A percentile compares a stretch with the other conserved stretches of the same genome.
These are phyloP conservation scores for Secale cereale DNA, from an alignment of 176 grass and related monocot genomes.

Conservation along the genomic window DNA sequence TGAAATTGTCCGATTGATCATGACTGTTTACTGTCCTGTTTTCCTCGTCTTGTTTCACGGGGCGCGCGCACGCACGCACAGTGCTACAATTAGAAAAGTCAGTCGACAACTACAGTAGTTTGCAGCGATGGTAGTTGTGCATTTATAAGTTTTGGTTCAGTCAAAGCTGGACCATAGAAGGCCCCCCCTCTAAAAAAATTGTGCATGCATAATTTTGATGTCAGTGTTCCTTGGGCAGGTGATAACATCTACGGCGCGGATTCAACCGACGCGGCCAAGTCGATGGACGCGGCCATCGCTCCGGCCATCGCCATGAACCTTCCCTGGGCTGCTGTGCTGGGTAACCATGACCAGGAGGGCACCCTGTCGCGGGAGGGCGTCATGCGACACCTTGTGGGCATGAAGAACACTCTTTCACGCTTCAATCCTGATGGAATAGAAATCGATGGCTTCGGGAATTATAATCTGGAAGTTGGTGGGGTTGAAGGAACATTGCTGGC, in stretches of 20 bases:
- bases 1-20: not conserved
- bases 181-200: not conserved
- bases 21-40: not conserved
- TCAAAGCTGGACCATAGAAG: not conserved
- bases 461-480: slow-evolving; percentile 70
- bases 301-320: slow-evolving; percentile 67
- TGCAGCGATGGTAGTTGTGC: not conserved
- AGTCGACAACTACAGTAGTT: no score
- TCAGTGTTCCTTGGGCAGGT: slow-evolving; percentile 40
- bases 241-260: slow-evolving; percentile 81
- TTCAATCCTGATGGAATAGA: slow-evolving; percentile 65
- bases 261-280: slow-evolving; percentile 67
- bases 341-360: slow-evolving; percentile 94
- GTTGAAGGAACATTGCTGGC: slow-evolving; percentile 49
- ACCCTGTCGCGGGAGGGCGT: slow-evolving; percentile 73
- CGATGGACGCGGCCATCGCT: slow-evolving; percentile 75
- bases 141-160: not conserved
- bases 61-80: no score
- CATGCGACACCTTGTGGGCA: slow-evolving; percentile 76
- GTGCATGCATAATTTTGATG: not conserved
- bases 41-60: slow-evolving; percentile 23
- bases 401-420: slow-evolving; percentile 68
- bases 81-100: no score
- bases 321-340: slow-evolving; percentile 84
- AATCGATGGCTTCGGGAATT: slow-evolving; percentile 90